Base-by-base conservation (phyloP, 805 yeast genomes). In the Kluyveromyces siamensis region DNA sequence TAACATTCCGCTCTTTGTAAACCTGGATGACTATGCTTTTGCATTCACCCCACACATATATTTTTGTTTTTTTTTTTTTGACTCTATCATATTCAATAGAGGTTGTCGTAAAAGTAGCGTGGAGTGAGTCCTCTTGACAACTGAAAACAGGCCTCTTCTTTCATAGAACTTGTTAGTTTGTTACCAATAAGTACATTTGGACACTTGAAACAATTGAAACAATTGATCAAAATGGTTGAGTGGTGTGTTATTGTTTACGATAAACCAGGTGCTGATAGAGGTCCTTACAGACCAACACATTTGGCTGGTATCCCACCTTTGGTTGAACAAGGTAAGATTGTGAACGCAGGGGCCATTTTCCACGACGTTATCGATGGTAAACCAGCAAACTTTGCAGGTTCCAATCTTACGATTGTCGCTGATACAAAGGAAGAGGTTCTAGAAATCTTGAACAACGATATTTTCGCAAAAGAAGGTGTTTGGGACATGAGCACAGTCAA, bases 201-300 rank as follows among this genome's bases (percentile, higher is more conserved):
- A n/a, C n/a, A n/a, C n/a, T n/a, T n/a, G n/a, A n/a, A n/a, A n/a
- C n/a, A 41, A 37, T 27, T 35, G 25, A 21, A 21, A 6, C 25
- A 27, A 30, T 27, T 16, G 17, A 41, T 35, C 18, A 68, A 63
- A 50, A 69, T 72, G 75, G 72, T 69, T 69, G 87, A 83, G 62
- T 83, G 82, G 77, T 71, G 80, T 62, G 91, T 81, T 14, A 71
- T 83, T 59, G 77, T 84, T 36, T 81, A 72, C 63, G 95, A 86
- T 62, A 79, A 77, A 59, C 86, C 87, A 44, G 79, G 77, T 39
- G 66, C 77, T 46, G 83, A 80, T 63, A 74, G 89, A 62, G 53
- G 75, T 2, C 56, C 63, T 14, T 69, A 70, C 40, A 76, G 87
- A 65, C 70, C 77, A 3, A 69, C 69, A 37, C 90, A 83, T 60